Evolutionary conservation across 805 yeast species (phyloP).

Genomic region (Candida bentonensis): DNA sequence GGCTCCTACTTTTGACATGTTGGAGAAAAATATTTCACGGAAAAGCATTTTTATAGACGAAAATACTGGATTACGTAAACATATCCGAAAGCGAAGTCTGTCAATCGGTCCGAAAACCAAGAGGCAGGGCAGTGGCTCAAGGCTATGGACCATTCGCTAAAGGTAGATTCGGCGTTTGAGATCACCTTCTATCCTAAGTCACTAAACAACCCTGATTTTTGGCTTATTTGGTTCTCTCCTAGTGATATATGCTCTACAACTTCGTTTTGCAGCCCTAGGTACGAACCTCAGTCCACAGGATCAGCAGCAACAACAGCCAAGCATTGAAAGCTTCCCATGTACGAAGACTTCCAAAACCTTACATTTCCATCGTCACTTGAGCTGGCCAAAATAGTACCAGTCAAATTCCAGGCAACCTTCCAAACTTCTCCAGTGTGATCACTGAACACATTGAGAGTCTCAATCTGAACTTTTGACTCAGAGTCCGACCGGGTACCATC

Average conservation of each 20-base stretch:
- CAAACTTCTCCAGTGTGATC: constrained; percentile 87
- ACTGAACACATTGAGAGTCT: constrained; percentile 48
- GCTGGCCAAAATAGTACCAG: constrained; percentile 83
- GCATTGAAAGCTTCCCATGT: constrained; percentile 77
- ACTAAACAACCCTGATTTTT: no score
- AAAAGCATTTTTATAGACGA: no score
- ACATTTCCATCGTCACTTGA: constrained; percentile 94
- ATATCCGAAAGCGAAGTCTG: no score
- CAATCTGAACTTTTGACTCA: constrained; percentile 24
- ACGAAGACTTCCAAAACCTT: constrained; percentile 82
- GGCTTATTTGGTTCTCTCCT: no score
- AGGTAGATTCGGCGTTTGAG: no score
- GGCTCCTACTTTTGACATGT: neutral
- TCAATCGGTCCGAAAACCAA: no score
- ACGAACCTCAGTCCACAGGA: constrained; percentile 8
- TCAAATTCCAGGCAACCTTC: constrained; percentile 89
- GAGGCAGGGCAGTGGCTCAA: no score
- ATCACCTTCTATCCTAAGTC: no score
- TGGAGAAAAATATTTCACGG: neutral
- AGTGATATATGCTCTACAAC: no score
- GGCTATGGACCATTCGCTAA: no score
- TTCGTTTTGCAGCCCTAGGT: no score
- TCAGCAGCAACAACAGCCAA: constrained; percentile 72
- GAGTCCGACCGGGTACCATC: constrained; percentile 1
- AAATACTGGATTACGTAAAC: no score